Percentiles rank a stretch among this genome's conserved stretches.
Evolutionary conservation across 805 yeast species (phyloP).

Genomic region (Vanderwaltozyma yarrowii): DNA sequence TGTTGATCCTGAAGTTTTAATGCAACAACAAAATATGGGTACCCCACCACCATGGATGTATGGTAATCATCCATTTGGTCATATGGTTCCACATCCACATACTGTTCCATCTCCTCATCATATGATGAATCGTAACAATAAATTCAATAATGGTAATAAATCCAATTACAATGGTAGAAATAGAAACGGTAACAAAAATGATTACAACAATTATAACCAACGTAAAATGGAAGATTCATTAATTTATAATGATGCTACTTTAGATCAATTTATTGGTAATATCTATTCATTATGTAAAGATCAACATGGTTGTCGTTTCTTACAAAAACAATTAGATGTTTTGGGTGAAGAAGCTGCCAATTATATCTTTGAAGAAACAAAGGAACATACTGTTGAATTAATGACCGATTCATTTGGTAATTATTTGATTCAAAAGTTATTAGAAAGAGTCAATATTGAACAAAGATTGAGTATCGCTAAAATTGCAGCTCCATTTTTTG

Average conservation of each 20-base stretch:
- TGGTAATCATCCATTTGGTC: conserved; percentile 22
- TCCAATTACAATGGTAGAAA: conserved; percentile 8
- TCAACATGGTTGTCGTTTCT: conserved; percentile 91
- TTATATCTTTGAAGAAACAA: conserved; percentile 72
- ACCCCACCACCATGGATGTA: conserved; percentile 29
- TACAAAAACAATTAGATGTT: conserved; percentile 76
- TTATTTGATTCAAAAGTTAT: conserved; percentile 80
- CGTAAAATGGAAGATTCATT: conserved; percentile 50
- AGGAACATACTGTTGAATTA: conserved; percentile 66
- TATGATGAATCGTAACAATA: conserved; percentile 12
- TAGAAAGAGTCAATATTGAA: conserved; percentile 61
- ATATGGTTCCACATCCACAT: conserved; percentile 21
- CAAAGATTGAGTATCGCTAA: conserved; percentile 63
- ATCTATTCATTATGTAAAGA: conserved; percentile 81
- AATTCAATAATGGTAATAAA: conserved; percentile 7
- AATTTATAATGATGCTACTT: conserved; percentile 53
- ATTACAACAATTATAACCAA: conserved; percentile 7
- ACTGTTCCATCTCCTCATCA: conserved; percentile 15
- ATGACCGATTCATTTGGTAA: conserved; percentile 98
- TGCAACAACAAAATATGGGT: conserved; percentile 15
- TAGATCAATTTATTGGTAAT: conserved; percentile 61
- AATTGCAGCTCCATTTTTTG: conserved; percentile 63
- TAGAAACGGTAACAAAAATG: conserved; percentile 6
- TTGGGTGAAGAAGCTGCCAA: conserved; percentile 54
- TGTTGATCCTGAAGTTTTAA: background rate